Evolutionary conservation across 1,284 basidiomycete species (phyloP).

Genomic region (Microbotryum scabiosae): DNA sequence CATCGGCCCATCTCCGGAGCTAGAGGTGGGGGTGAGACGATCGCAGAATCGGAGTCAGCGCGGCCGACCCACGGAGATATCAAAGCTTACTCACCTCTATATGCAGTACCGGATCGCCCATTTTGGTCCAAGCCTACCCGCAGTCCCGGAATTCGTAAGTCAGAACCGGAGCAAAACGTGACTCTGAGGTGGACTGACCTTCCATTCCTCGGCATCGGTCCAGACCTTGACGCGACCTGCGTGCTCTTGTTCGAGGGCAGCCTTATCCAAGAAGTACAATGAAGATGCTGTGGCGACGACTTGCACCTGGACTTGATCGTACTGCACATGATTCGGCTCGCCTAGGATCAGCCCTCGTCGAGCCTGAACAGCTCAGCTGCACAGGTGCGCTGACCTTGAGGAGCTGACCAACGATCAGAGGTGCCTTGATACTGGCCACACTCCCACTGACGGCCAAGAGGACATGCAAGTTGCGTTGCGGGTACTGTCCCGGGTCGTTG

Average conservation of each 20-base stretch:
- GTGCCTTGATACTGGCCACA: constrained; percentile 88
- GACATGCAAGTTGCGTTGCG: constrained; percentile 48
- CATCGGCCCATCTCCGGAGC: constrained; percentile 88
- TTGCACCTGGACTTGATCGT: constrained; percentile 65
- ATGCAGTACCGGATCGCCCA: constrained; percentile 89
- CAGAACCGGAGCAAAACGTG: no score
- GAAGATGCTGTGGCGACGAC: constrained; percentile 73
- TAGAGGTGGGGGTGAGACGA: constrained; percentile 19
- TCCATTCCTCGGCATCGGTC: constrained; percentile 89
- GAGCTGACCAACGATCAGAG: constrained; percentile 73
- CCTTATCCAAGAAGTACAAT: constrained; percentile 63
- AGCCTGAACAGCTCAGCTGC: constrained; percentile 27
- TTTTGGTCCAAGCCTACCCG: constrained; percentile 51
- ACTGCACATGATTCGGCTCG: constrained; percentile 43
- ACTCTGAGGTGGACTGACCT: constrained; percentile 45
- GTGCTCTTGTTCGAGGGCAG: constrained; percentile 45
- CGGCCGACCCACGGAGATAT: no score
- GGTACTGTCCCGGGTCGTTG: constrained; percentile 23
- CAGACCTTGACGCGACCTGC: constrained; percentile 59
- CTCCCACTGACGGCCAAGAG: constrained; percentile 82
- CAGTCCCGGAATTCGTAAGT: background rate
- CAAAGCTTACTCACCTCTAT: no score
- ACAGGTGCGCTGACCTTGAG: constrained; percentile 47
- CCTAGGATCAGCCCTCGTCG: background rate
- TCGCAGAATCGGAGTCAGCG: background rate